These are phyloP conservation scores for Colletotrichum liaoningense DNA, from an alignment of 2,329 filamentous ascomycete genomes.

Conservation along the genomic window DNA sequence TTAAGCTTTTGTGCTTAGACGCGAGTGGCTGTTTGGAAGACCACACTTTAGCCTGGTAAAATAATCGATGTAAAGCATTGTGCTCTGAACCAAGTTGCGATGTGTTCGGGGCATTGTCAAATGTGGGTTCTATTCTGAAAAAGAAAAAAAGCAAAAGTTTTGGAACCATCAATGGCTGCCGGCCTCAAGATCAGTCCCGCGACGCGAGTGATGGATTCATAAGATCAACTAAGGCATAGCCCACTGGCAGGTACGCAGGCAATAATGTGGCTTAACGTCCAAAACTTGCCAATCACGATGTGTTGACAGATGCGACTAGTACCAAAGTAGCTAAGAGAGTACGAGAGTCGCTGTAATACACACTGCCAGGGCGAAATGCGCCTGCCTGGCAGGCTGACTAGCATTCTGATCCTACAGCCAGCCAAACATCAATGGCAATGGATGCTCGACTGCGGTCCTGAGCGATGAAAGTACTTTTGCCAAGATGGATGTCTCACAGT, in stretches of 20 bases:
- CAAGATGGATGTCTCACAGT: neutral
- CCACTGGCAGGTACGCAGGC: neutral
- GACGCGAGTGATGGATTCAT: neutral
- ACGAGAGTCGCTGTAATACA: neutral
- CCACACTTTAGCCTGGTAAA: no score
- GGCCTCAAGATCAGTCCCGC: neutral
- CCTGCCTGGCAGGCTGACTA: neutral
- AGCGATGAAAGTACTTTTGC: neutral
- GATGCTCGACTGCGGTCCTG: neutral
- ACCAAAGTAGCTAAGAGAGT: neutral
- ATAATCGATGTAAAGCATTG: no score
- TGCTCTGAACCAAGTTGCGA: no score
- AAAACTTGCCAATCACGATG: neutral
- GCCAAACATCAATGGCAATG: neutral
- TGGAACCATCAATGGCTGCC: neutral
- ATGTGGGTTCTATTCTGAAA: neutral
- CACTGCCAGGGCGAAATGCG: neutral
- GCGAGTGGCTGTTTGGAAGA: no score
- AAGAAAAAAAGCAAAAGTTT: no score
- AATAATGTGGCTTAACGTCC: neutral
- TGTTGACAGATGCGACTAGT: neutral
- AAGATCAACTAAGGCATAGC: neutral
- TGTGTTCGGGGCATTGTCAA: no score
- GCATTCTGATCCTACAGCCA: neutral
- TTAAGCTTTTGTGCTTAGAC: no score